Base-by-base conservation (phyloP, 1,284 basidiomycete species). In the Ceratorhiza oryzae-sativae region DNA sequence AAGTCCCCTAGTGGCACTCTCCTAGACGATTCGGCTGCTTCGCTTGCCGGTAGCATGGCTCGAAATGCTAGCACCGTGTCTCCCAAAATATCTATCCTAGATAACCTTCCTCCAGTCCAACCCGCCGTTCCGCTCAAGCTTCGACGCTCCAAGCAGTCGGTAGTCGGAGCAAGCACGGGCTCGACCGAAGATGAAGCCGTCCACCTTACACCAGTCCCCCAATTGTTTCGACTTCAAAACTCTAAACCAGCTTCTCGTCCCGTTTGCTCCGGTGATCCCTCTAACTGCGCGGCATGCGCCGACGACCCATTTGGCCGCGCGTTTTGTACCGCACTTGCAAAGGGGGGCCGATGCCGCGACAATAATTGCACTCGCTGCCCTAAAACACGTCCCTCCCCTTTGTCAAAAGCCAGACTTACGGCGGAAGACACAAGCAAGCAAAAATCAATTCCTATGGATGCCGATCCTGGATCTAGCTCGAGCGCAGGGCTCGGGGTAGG, bases 251-350 rank as follows among this genome's bases (percentile, higher is more conserved):
- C 39, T 6, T 20, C 45, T 13, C 63, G 53, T 34, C 71, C 73
- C 12, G 71, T 60, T 12, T 88, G 86, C 77, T 85, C 86, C 15
- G 86, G 86, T 10, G 86, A 88, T 75, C 86, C 86, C 3, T 81
- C 83, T 9, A 92, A 93, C 79, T 94, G 92, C 78, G 78, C 85
- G 73, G 92, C 91, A 10, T 94, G 92, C 77, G 89, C 88, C 12
- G 89, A 91, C 76, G 92, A 94, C 79, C 84, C 85, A 25, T 93
- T 93, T 75, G 93, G 93, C 25, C 90, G 90, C 77, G 93, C 93
- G 25, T 96, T 96, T 79, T 96, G 94, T 78, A 85, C 85, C 49
- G 91, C 91, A 36, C 86, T 94, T 71, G 86, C 74, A 84, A 87
- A 74, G 86, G 87, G n/a, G 34, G 55, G 18, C 39, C 80, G 88